Conservation (phyloP, 2,329 filamentous ascomycete species). For the Pseudocercospora pini-densiflorae region DNA sequence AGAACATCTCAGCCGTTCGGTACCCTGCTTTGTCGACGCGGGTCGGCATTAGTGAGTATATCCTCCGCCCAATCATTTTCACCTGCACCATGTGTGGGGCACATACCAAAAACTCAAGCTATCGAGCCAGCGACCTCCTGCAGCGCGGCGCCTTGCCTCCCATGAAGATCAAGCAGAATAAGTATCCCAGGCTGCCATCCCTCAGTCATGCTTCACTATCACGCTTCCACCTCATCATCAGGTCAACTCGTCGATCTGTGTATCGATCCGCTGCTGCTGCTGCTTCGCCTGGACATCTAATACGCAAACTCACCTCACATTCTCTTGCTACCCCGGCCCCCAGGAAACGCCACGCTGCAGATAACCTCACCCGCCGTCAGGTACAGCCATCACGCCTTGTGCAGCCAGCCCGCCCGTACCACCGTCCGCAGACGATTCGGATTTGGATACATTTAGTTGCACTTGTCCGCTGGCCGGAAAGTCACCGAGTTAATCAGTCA, state of each 20-base stretch:
- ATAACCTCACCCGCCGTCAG: conserved; percentile 24
- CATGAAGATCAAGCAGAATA: conserved; percentile 13
- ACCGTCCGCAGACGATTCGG: conserved; percentile 29
- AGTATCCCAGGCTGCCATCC: conserved; percentile 17
- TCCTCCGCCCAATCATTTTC: conserved; percentile 23
- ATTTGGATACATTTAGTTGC: conserved; percentile 28
- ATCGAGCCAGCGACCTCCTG: conserved; percentile 26
- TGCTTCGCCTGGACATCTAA: conserved; percentile 16
- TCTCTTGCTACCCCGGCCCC: conserved; percentile 21
- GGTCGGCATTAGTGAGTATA: conserved; percentile 19
- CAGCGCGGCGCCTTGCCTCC: conserved; percentile 22
- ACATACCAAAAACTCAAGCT: conserved; percentile 24
- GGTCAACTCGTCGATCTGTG: conserved; percentile 12
- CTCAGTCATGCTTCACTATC: conserved; percentile 13
- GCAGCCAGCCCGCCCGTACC: conserved; percentile 31
- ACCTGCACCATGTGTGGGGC: conserved; percentile 8
- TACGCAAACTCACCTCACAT: conserved; percentile 20
- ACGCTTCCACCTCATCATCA: conserved; percentile 4
- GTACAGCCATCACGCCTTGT: conserved; percentile 28
- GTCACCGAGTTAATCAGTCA: conserved; percentile 34
- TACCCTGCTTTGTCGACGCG: conserved; percentile 19
- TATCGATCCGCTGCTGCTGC: conserved; percentile 9
- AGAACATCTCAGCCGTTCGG: conserved; percentile 15
- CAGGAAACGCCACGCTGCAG: conserved; percentile 28
- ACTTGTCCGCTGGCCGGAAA: conserved; percentile 42